These are phyloP conservation scores for Eucommia ulmoides DNA, from an alignment of 257 asterid genomes.

Conservation along the genomic window DNA sequence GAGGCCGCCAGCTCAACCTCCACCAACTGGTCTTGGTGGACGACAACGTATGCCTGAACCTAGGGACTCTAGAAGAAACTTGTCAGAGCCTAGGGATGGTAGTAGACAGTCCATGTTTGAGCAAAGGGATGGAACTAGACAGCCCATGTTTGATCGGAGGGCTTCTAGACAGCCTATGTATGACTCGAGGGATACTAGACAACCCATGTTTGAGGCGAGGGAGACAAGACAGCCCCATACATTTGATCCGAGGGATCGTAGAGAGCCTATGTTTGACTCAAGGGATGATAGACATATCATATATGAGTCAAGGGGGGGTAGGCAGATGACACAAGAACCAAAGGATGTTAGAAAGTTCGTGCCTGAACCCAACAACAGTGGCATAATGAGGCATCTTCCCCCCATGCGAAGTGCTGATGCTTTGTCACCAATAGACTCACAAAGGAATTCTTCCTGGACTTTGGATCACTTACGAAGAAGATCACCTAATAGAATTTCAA, in stretches of 20 bases:
- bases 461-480: conserved; percentile 59
- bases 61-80: conserved; percentile 23
- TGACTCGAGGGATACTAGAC: conserved; percentile 31
- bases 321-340: conserved; percentile 18
- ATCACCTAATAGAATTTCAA: conserved; percentile 46
- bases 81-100: conserved; percentile 18
- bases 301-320: conserved; percentile 25
- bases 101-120: neutral
- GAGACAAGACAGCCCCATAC: too few relatives aligned
- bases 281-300: conserved; percentile 24
- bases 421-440: conserved; percentile 28
- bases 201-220: conserved; percentile 30
- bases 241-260: conserved; percentile 18
- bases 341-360: conserved; percentile 30
- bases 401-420: conserved; percentile 27
- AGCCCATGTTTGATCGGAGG: conserved; percentile 17
- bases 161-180: conserved; percentile 23
- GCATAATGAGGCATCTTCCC: conserved; percentile 15
- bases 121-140: conserved; percentile 27
- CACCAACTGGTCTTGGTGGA: conserved; percentile 28
- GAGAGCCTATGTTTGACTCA: conserved; percentile 20
- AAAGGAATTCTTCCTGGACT: conserved; percentile 62
- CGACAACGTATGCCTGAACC: conserved; percentile 12
- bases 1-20: conserved; percentile 84
- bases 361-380: conserved; percentile 28